Percentiles rank a stretch among this genome's conserved stretches.
phyloP scores from a whole-genome alignment of 257 asterid genomes.

The Avicennia marina region DNA sequence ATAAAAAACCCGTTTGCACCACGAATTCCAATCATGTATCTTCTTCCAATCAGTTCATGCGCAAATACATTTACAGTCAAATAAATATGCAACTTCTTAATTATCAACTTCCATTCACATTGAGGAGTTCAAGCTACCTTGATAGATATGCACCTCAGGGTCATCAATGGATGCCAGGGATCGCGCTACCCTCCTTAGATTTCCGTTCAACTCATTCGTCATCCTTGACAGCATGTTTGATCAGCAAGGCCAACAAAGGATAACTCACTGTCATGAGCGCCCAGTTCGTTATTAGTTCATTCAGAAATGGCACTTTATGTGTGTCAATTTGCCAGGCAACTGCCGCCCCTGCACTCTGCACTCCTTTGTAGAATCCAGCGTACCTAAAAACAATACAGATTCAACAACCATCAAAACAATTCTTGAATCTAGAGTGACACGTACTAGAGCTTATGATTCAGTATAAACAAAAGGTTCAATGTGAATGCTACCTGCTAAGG shows the following conservation, averaged over 20 bases:
- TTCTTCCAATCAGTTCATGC: too few species aligned
- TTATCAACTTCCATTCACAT: too few species aligned
- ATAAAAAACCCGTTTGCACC: too few species aligned
- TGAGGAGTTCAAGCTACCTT: too few species aligned
- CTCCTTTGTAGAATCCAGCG: conserved; percentile 59
- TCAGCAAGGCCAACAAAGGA: conserved; percentile 48
- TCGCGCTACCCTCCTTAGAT: conserved; percentile 11
- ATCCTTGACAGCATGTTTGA: conserved; percentile 50
- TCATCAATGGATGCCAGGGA: conserved; percentile 36
- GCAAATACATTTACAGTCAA: too few species aligned
- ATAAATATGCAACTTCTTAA: too few species aligned
- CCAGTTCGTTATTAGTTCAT: conserved; percentile 50
- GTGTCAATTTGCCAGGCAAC: conserved; percentile 70
- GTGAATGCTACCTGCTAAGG: conserved; percentile 90
- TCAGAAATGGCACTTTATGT: conserved; percentile 35
- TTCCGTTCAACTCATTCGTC: conserved; percentile 31
- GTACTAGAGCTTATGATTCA: too few species aligned
- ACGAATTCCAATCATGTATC: too few species aligned
- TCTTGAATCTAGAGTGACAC: too few species aligned
- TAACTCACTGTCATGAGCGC: conserved; percentile 48
- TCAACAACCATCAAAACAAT: not conserved
- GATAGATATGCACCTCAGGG: not conserved
- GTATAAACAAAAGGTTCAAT: not conserved
- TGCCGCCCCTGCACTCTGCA: conserved; percentile 75
- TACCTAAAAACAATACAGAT: conserved; percentile 28